Base-by-base conservation (phyloP, 768 basidiomycete species). In the Chalciporus chontae region DNA sequence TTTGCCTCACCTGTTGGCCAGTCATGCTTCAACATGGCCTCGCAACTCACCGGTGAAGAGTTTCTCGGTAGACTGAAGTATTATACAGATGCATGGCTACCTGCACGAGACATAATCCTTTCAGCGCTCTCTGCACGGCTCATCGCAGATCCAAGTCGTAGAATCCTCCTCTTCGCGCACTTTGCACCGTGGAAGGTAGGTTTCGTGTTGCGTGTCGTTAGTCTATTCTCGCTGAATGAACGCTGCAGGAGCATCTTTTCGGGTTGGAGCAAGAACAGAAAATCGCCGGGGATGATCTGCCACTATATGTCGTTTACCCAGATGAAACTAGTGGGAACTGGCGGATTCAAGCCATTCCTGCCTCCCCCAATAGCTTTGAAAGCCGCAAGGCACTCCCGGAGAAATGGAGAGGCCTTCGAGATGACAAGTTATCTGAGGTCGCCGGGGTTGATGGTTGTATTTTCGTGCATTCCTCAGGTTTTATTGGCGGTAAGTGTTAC, bases 391-490 rank as follows among this genome's bases (percentile, higher is more conserved):
- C 93, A 2, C 73, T 99, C 36, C 96, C 96, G 2, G 93, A 96
- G 62, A 74, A 77, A 54, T 99, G 96, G 96, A 79, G 94, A 53
- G 96, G 96, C 6, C 69, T 93, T 34, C 77, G 96, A 41, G 95
- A 98, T 66, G 87, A 90, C 9, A 78, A 79, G 40, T 73, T 99
- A 36, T 87, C 85, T 41, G 71, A 79, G 55, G 69, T 80, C 7
- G 81, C 81, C 14, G 90, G 91, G 3, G 82, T 97, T 52, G 78
- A 81, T 0, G 92, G 85, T 1, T 79, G 94, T 45, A 81, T 96
- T 47, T 99, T 99, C 62, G 84, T 94, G 21, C 96, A 99, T 70
- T 92, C 94, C 1, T 88, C 87, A 51, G 96, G 96, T 8, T 99
- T 99, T 68, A 98, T 94, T 62, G 96, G 96, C 60, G 94, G 94